A percentile compares a stretch with the other conserved stretches of the same genome.
Conservation (phyloP, 352 stramenopile genomes). For the Globisporangium heterothallicum region DNA sequence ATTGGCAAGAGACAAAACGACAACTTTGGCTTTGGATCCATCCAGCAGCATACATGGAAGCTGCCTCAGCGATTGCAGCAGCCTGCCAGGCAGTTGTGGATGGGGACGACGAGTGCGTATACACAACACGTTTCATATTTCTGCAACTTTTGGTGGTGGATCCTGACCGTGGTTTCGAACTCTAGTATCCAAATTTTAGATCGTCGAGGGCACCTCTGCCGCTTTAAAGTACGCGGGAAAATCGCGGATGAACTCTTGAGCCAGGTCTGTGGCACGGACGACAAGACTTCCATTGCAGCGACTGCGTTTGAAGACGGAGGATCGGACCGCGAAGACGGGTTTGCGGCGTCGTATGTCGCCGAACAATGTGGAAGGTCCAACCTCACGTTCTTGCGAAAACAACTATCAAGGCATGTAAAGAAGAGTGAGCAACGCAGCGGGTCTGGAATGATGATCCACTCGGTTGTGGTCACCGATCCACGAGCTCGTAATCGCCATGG, state of each 20-base stretch:
- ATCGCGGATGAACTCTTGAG: constrained; percentile 30
- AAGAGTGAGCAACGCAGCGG: not conserved
- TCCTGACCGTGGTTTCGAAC: not conserved
- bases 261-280: constrained; percentile 12
- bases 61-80: constrained; percentile 43
- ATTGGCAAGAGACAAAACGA: constrained; percentile 43
- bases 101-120: constrained; percentile 26
- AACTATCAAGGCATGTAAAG: not conserved
- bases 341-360: constrained; percentile 7
- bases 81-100: constrained; percentile 50
- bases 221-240: constrained; percentile 63
- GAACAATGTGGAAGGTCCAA: constrained; percentile 13
- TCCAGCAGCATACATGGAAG: constrained; percentile 67
- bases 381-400: constrained; percentile 3
- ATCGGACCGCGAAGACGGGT: constrained; percentile 57
- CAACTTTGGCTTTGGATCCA: constrained; percentile 83
- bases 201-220: constrained; percentile 56
- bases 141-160: not conserved
- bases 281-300: not conserved
- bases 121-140: not conserved
- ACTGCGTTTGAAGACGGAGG: constrained; percentile 14
- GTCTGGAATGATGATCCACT: constrained; percentile 17
- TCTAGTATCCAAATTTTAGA: constrained; percentile 53
- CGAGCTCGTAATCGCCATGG: constrained; percentile 20
- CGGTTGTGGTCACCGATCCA: constrained; percentile 37